A percentile compares a stretch with the other conserved stretches of the same genome.
Conservation (phyloP, 2,329 filamentous ascomycete genomes). For the Aspergillus sp. region DNA sequence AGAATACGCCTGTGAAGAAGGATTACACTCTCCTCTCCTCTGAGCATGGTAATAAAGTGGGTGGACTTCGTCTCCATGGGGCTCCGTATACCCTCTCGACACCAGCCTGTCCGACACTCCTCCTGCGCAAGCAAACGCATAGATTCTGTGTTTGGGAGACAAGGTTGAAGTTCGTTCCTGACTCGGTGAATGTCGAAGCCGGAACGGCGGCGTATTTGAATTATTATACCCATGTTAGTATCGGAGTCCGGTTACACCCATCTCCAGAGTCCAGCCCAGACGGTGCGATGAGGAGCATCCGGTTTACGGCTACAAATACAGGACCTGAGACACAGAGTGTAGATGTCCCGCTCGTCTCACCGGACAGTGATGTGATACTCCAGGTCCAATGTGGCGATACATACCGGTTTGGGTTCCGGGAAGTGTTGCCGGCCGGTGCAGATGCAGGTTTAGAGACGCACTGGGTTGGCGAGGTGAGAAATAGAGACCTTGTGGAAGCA, state of each 20-base stretch:
- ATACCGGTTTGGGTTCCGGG: constrained; percentile 31
- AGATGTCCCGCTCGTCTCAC: not conserved
- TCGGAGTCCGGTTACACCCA: constrained; percentile 37
- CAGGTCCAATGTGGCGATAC: constrained; percentile 30
- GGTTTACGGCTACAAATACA: constrained; percentile 19
- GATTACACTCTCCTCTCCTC: constrained; percentile 49
- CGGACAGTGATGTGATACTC: constrained; percentile 24
- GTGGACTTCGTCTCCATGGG: constrained; percentile 51
- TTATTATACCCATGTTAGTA: constrained; percentile 46
- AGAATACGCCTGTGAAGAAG: constrained; percentile 49
- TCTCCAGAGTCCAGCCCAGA: not conserved
- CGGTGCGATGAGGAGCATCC: constrained; percentile 22
- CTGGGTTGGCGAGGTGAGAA: constrained; percentile 33
- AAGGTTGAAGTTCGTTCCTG: constrained; percentile 49
- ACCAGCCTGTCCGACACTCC: constrained; percentile 53
- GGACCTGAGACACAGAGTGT: not conserved
- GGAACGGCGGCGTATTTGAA: constrained; percentile 58
- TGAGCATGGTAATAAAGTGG: constrained; percentile 26
- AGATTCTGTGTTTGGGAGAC: constrained; percentile 46
- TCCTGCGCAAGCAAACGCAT: constrained; percentile 55
- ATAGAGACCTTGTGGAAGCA: constrained; percentile 33
- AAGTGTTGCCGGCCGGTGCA: constrained; percentile 10
- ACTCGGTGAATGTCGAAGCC: constrained; percentile 48
- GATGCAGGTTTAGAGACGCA: constrained; percentile 3
- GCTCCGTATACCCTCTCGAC: constrained; percentile 53